Base-by-base conservation (phyloP, 257 asterid genomes). In the Cynanchum wilfordii region DNA sequence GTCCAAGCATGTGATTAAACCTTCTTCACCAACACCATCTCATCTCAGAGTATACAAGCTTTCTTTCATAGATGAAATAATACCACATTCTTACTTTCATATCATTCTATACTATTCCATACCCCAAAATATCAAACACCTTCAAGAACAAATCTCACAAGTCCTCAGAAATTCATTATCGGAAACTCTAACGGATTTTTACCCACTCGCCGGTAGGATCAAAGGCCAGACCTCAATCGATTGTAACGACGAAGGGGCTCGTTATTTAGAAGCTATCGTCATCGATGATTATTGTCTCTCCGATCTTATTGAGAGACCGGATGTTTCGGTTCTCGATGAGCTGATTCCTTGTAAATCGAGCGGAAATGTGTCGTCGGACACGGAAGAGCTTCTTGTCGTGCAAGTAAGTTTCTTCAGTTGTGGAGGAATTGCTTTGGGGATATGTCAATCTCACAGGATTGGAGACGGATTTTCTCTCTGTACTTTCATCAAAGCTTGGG, bases 181-280 rank as follows among this genome's bases (percentile, higher is more conserved):
- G 0, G 81, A 88, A 10, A 78, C 85, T 42, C 79, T 88, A 0
- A 80, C 85, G 13, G 74, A 40, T 6, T 88, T 78, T 69, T 88
- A 86, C 73, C 95, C 96, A 19, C 72, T 88, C 71, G 90, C 95
- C 0, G 96, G 96, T 24, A 82, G 92, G 75, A 79, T 79, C 77
- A 80, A 80, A 20, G 91, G 84, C 64, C 86, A 80, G 80, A 71
- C 66, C 25, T 82, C 73, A 5, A 82, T 89, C 36, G 82, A 80
- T 25, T 89, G 96, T 55, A 83, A 79, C 38, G 94, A 88, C 17
- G 76, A 73, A 10, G 96, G 95, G 25, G 80, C 73, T 7, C 40
- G 76, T 13, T 89, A 76, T 73, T 69, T 70, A 2, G 89, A 84
- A 75, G 81, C 89, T 27, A 54, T 27, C 17, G 83, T 79, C 2